Evolutionary conservation across 371 early-diverging fungal species (phyloP).

Genomic region (Mucor plumbeus): DNA sequence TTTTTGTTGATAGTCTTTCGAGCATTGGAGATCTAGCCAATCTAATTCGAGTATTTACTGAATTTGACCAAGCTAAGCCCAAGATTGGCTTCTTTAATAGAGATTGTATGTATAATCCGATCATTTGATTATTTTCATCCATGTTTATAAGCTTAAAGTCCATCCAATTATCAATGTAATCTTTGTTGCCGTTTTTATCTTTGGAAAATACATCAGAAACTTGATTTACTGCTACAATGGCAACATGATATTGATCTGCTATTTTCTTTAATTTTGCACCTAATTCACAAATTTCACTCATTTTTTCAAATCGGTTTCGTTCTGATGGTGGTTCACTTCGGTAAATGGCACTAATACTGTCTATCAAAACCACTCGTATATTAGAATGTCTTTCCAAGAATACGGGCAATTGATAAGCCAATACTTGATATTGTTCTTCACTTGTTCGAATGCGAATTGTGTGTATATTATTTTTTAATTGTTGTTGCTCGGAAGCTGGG

Average conservation of each 20-base stretch:
- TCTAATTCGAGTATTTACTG: constrained; percentile 72
- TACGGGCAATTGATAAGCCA: constrained; percentile 73
- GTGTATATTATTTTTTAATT: constrained; percentile 48
- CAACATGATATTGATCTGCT: constrained; percentile 63
- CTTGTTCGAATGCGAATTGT: constrained; percentile 69
- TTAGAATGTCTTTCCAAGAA: constrained; percentile 47
- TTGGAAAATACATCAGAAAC: constrained; percentile 38
- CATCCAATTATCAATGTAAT: constrained; percentile 36
- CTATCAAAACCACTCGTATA: constrained; percentile 77
- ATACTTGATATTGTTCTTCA: constrained; percentile 72
- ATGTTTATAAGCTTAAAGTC: constrained; percentile 33
- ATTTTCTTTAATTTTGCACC: constrained; percentile 65
- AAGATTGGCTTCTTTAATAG: constrained; percentile 66
- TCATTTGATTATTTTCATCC: constrained; percentile 29
- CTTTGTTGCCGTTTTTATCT: constrained; percentile 9
- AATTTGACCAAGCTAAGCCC: constrained; percentile 81
- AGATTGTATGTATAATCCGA: constrained; percentile 48
- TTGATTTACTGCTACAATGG: constrained; percentile 63
- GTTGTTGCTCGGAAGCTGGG: constrained; percentile 11
- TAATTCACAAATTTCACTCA: constrained; percentile 62
- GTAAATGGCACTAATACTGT: constrained; percentile 84
- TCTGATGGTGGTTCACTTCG: constrained; percentile 53
- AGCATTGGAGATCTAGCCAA: constrained; percentile 53
- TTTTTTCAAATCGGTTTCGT: constrained; percentile 43
- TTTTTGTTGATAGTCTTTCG: constrained; percentile 31